Evolutionary conservation across 1,139 yeast species (phyloP), one percentile per base, ranked within the genome.

Genomic region (Scheffersomyces parashehatae): DNA sequence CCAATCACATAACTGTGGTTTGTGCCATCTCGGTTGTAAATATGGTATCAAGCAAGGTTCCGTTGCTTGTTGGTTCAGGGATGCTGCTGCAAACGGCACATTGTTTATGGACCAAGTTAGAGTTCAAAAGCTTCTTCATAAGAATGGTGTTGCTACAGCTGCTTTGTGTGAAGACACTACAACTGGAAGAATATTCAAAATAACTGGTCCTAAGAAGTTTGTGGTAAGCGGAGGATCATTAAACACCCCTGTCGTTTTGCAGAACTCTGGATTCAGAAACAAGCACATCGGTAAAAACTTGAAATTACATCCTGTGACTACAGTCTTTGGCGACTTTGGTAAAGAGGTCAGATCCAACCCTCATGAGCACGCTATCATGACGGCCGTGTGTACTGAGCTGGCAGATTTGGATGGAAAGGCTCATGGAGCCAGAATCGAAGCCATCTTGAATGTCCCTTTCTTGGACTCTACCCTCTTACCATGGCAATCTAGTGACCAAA

Each of bases 371-470:
- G 64, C 83, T 1, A 79, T 81, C 42, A 66, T 81, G 74, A 78
- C 85, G 0, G 54, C 81, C 0, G 81, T 79, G 1, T 69, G 79
- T 55, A 67, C 73, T 12, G 71, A 77, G 54, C 70, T 64, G 28
- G 82, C 72, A 43, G 80, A 81, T 50, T 52, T 78, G 31, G 85
- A 81, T 55, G 84, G 84, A 2, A 64, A 71, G 47, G 79, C 71
- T 3, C 83, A 80, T 54, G 86, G 86, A 2, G 78, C 82, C 10
- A 75, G 73, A 57, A 68, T 81, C 43, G 85, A 81, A 59, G 67
- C 83, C 3, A 51, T 78, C 15, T 64, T 75, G 35, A 81, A 78
- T 51, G 62, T 71, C 10, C 85, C 85, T 2, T 58, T 59, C 38
- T 47, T 77, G 20, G 70, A 72, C 43, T 47, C 65, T 14, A 59